Evolutionary conservation across 2,329 filamentous ascomycete genomes (phyloP), one percentile per base, ranked within the genome.

Genomic region (Phaeosphaeria sp.): DNA sequence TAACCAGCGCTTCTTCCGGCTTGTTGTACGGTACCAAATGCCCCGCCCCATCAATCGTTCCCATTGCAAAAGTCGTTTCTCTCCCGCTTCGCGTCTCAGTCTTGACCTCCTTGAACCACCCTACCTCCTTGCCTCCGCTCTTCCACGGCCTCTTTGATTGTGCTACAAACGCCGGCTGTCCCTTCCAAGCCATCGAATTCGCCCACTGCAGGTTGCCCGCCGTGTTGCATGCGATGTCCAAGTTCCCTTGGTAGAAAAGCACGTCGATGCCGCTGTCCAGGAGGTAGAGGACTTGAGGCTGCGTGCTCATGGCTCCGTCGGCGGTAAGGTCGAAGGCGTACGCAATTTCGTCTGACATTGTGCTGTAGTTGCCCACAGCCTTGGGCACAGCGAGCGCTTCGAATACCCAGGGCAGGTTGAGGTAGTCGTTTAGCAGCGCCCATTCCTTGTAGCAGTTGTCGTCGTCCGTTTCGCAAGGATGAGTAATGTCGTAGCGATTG

Each of bases 401-500:
- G 54, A 67, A 75, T 0, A 77, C 69, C 55, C 61, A 63, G 3
- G 72, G 69, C 3, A 68, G 43, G 55, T 78, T 78, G 30, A 79
- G 61, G 36, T 77, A 79, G 1, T 72, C 59, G 13, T 70, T 58
- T 15, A 77, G 72, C 6, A 49, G 60, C 7, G 46, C 52, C 18
- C 69, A 62, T 55, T 77, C 68, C 7, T 61, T 54, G 64, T 81
- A 80, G 69, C 79, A 81, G 6, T 79, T 63, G 1, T 73, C 69
- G 41, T 78, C 75, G 17, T 51, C 55, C 2, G 73, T 74, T 3
- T 76, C 70, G 48, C 78, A 79, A 3, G 74, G 73, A 10, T 62
- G 64, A 49, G 76, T 78, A 53, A 82, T 81, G 52, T 83, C 80
- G 58, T 78, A 82, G 25, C 78, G 72, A 55, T 81, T 81, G 11